A percentile compares a stretch with the other conserved stretches of the same genome.
phyloP scores from a whole-genome alignment of 306 rosid genomes.

The Sechiopsis laciniata region DNA sequence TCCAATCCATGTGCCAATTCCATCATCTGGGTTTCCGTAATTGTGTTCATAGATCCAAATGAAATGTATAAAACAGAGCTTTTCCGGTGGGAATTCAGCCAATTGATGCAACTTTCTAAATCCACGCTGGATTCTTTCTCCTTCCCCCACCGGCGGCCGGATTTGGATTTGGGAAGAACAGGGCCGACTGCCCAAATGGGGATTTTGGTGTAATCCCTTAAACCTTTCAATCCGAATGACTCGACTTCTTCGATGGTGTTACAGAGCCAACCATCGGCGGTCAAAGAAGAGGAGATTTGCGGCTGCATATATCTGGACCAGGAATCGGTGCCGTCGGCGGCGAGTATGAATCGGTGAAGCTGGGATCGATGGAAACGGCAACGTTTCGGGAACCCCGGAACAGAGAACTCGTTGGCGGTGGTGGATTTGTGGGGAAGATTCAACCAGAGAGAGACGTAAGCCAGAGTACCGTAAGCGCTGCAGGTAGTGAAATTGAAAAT shows the following conservation, averaged over 20 bases:
- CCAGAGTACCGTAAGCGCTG: slow-evolving; percentile 67
- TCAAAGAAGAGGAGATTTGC: slow-evolving; percentile 26
- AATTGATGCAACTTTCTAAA: no score
- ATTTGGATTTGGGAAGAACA: slow-evolving; percentile 30
- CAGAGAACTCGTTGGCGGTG: slow-evolving; percentile 37
- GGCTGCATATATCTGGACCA: slow-evolving; percentile 50
- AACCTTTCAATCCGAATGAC: slow-evolving; percentile 44
- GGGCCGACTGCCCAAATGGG: slow-evolving; percentile 57
- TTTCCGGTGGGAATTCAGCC: no score
- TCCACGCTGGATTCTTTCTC: no score
- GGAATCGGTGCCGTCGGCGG: slow-evolving; percentile 48
- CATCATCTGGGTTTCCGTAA: no score
- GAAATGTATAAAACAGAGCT: no score
- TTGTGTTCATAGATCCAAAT: no score
- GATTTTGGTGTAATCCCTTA: slow-evolving; percentile 34
- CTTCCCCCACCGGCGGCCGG: no score
- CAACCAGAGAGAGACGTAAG: slow-evolving; percentile 53
- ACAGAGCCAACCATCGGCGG: no score
- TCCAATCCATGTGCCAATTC: no score
- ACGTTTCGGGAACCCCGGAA: slow-evolving; percentile 55
- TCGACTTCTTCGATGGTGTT: no score
- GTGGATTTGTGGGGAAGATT: slow-evolving; percentile 51
- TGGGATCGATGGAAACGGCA: slow-evolving; percentile 43
- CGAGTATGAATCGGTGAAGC: slow-evolving; percentile 35
- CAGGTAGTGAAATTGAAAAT: slow-evolving; percentile 46